These are phyloP conservation scores for Hirschfeldia incana DNA, from an alignment of 345 rosid genomes.

Conservation along the genomic window DNA sequence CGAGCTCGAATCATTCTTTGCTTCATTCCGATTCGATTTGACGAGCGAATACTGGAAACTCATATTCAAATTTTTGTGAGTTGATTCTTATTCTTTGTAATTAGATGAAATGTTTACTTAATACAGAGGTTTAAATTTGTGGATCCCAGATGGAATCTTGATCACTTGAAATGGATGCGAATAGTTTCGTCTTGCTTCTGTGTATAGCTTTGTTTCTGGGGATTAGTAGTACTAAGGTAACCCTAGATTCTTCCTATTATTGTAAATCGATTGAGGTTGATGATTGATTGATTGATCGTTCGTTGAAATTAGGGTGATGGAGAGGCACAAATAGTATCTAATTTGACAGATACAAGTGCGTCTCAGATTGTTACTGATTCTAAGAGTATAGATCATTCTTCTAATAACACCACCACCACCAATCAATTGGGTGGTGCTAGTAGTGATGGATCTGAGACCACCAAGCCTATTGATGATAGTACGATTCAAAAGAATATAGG, in stretches of 20 bases:
- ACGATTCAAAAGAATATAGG: background rate
- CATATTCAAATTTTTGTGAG: background rate
- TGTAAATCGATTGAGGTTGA: background rate
- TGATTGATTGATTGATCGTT: background rate
- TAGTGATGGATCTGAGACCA: slow-evolving; percentile 6
- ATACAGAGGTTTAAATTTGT: background rate
- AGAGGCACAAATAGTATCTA: slow-evolving; percentile 5
- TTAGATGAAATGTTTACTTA: slow-evolving; percentile 2
- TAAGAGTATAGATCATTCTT: slow-evolving; percentile 20
- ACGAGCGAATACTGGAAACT: background rate
- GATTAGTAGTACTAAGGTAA: slow-evolving; percentile 44
- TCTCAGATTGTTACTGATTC: background rate
- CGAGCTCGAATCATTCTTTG: background rate
- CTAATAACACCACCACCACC: background rate
- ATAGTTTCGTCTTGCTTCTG: slow-evolving; percentile 31
- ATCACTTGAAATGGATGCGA: slow-evolving; percentile 40
- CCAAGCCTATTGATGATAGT: slow-evolving; percentile 25
- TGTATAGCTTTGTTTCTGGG: slow-evolving; percentile 45
- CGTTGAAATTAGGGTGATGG: slow-evolving; percentile 21
- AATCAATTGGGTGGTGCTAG: background rate
- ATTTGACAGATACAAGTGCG: slow-evolving; percentile 17
- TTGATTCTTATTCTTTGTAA: background rate
- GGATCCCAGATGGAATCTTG: background rate
- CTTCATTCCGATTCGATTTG: background rate
- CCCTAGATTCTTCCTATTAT: background rate